Evolutionary conservation across 1,284 basidiomycete genomes (phyloP), one percentile per base, ranked within the genome.

Genomic region (Sporisorium iseilematis-ciliati): DNA sequence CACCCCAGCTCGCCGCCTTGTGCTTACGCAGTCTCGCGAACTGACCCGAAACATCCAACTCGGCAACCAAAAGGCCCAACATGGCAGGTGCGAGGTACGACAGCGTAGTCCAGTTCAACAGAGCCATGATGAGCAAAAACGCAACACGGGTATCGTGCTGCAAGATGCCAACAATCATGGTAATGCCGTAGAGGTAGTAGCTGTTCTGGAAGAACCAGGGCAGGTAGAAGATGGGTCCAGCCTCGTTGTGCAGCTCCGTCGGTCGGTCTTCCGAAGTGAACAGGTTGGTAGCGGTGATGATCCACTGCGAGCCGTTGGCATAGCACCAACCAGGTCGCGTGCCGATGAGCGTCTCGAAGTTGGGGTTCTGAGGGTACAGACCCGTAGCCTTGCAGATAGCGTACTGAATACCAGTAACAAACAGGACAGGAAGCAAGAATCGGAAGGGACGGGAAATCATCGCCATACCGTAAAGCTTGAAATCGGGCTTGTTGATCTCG

Each of bases 181-280:
- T 63, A 25, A 65, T 10, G 29, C 65, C 69, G 25, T 76, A 76
- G 14, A 71, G 42, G 50, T 76, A 76, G 63, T 68, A 76, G 63
- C 65, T 72, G 65, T 68, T 68, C 51, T 76, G 74, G 59, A 76
- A 71, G 50, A 72, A 64, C 74, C 74, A 76, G 23, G 74, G 74
- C 35, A 72, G 26, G 50, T 57, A 65, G 54, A 65, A 76, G 35
- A 76, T 60, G 1, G 65, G 52, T 1, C 68, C 69, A 1, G 69
- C 66, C 41, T 62, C 57, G n/a, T 21, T 42, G 18, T 29, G 60
- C 20, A 72, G 59, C 50, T 63, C 51, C 5, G 62, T 56, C 4
- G 69, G 57, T 12, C 45, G 40, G 55, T 72, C 69, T 23, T 76
- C 74, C 18, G 62, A 56, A 2, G 65, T 67, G 33, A 76, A 76